Base-by-base conservation (phyloP, 2,329 filamentous ascomycete species). In the Blastomyces percursus region DNA sequence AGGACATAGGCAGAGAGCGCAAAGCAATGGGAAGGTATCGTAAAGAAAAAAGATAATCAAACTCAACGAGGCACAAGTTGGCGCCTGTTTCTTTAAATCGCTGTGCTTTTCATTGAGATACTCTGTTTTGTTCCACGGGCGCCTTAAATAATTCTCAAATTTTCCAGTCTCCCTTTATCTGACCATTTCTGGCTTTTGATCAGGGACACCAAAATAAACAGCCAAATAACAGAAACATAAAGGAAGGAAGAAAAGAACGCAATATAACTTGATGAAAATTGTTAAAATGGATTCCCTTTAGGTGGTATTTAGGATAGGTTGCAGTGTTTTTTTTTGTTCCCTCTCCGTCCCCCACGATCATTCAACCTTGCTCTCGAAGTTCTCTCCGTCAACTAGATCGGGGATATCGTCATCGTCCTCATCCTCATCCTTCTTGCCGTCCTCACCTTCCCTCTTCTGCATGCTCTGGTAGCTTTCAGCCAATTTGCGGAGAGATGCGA, bases 401-500 rank as follows among this genome's bases (percentile, higher is more conserved):
- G 94, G 94, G 77, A 99, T 99, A 78, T 97, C 94, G 67, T 82
- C 80, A 68, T 85, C 82, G 71, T 96, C 91, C 66, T 94, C 85
- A 64, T 84, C 82, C 62, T 82, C 81, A 63, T 87, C 85, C 72
- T 87, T 85, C 78, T 89, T 87, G 73, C 86, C 89, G 69, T 86
- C 87, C 61, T 83, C 87, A 74, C 82, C 90, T 78, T 90, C 89
- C 75, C 86, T 88, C 88, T 96, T 96, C 82, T 96, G 93, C 86
- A 97, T 86, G 82, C 86, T 94, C 87, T 99, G 94, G 86, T 99
- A 99, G 85, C 89, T 95, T 86, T 99, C 94, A 72, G 94, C 94
- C 67, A 99, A 86, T 84, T 97, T 97, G 79, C 94, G 90, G 75
- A 99, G 90, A 67, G 91, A 96, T 65, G 94, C 94, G 65, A 99